phyloP scores from a whole-genome alignment of 2,329 filamentous ascomycete genomes.

The Trichoderma gracile region DNA sequence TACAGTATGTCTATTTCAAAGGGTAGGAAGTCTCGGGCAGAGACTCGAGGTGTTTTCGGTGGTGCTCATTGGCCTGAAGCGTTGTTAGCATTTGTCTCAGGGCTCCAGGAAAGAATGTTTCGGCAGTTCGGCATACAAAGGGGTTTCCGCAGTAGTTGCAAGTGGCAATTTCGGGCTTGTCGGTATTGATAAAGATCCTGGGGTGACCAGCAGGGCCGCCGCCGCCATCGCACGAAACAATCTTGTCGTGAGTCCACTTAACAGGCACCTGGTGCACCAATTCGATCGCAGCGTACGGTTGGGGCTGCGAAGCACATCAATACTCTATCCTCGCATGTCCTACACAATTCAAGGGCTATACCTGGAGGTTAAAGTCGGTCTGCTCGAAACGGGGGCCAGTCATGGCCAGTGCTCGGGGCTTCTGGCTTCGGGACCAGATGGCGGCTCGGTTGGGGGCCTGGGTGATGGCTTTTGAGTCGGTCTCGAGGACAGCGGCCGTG shows the following conservation, averaged over 20 bases:
- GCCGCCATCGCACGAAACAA: slow-evolving; percentile 88
- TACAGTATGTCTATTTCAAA: slow-evolving; percentile 52
- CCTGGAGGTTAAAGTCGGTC: slow-evolving; percentile 90
- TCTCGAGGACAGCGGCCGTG: slow-evolving; percentile 45
- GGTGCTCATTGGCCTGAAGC: slow-evolving; percentile 80
- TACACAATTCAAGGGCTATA: slow-evolving; percentile 43
- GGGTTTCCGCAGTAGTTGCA: slow-evolving; percentile 94
- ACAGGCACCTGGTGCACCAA: slow-evolving; percentile 96
- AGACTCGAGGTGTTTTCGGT: slow-evolving; percentile 81
- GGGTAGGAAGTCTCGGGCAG: slow-evolving; percentile 80
- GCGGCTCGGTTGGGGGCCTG: slow-evolving; percentile 85
- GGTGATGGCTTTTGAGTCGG: slow-evolving; percentile 51
- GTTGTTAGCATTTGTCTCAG: slow-evolving; percentile 23
- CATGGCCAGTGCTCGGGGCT: slow-evolving; percentile 80
- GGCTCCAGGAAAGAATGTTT: neutral
- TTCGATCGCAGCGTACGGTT: slow-evolving; percentile 86
- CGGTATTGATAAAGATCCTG: slow-evolving; percentile 93
- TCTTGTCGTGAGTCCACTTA: slow-evolving; percentile 78
- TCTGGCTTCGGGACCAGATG: slow-evolving; percentile 86
- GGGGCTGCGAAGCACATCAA: slow-evolving; percentile 61
- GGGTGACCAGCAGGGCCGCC: slow-evolving; percentile 90
- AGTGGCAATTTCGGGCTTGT: slow-evolving; percentile 89
- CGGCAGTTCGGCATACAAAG: slow-evolving; percentile 65
- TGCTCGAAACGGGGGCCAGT: slow-evolving; percentile 94
- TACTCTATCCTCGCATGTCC: neutral